Percentiles rank a stretch among this genome's conserved stretches.
These are phyloP conservation scores for Neurospora intermedia DNA, from an alignment of 495 filamentous ascomycete species.

Conservation along the genomic window DNA sequence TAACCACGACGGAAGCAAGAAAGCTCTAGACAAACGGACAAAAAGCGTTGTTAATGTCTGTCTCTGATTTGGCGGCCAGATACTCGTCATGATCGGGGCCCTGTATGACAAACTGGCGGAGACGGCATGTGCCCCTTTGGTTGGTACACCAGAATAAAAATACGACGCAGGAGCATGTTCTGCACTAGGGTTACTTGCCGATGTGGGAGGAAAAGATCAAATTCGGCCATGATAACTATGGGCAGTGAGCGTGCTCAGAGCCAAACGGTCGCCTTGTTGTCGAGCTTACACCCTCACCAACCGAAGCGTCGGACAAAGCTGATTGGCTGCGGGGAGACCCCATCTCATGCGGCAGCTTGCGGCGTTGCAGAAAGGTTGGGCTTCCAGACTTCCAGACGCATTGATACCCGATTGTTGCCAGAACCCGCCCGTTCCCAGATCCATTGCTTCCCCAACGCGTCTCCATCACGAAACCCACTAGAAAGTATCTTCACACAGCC, in stretches of 20 bases:
- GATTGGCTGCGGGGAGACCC: constrained; percentile 16
- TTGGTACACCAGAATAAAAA: not conserved
- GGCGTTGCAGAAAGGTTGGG: constrained; percentile 13
- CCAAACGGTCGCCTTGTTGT: constrained; percentile 4
- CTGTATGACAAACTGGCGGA: not conserved
- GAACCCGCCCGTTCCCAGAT: constrained; percentile 9
- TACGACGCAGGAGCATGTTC: not conserved
- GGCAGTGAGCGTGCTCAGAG: not conserved
- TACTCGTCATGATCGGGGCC: not conserved
- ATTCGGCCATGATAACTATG: not conserved
- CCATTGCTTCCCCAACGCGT: not conserved
- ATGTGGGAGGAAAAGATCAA: not conserved
- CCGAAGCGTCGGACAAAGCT: not conserved
- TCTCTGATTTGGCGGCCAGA: not conserved
- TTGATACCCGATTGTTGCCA: constrained; percentile 25
- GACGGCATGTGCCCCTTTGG: not conserved
- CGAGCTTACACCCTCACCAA: not conserved
- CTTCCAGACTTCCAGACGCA: constrained; percentile 14
- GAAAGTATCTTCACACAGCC: constrained; percentile 1
- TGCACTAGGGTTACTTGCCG: not conserved
- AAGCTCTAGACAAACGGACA: not conserved
- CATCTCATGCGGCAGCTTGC: constrained; percentile 3
- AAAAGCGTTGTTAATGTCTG: not conserved
- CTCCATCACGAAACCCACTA: not conserved
- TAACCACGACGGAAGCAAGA: not conserved